These are phyloP conservation scores for Asterophora lycoperdoides DNA, from an alignment of 768 basidiomycete species.

Conservation along the genomic window DNA sequence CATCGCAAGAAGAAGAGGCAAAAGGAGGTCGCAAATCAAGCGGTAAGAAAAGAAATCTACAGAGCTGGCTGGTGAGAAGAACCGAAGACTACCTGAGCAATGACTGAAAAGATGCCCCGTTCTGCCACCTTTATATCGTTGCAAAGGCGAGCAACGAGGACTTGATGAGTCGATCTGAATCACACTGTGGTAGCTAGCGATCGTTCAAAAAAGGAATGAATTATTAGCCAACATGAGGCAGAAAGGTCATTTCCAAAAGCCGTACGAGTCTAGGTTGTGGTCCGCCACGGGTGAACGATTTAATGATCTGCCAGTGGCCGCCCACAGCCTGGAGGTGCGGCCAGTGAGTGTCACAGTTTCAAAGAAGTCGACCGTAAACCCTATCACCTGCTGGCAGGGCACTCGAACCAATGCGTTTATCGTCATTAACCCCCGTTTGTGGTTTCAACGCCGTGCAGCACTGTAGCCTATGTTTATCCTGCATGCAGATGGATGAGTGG, in stretches of 20 bases:
- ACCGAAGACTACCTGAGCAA: constrained; percentile 19
- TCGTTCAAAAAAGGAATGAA: constrained; percentile 19
- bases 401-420: not conserved
- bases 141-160: constrained; percentile 36
- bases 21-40: not conserved
- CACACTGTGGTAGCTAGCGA: constrained; percentile 21
- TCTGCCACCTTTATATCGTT: constrained; percentile 17
- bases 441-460: not conserved
- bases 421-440: not conserved
- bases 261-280: constrained; percentile 1
- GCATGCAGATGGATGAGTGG: not conserved
- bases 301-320: not conserved
- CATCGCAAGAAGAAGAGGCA: constrained; percentile 37
- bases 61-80: constrained; percentile 6
- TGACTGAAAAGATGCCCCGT: constrained; percentile 2
- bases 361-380: not conserved
- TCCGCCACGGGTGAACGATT: constrained; percentile 1
- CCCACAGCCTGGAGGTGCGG: not conserved
- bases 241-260: constrained; percentile 8
- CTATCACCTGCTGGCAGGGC: not conserved
- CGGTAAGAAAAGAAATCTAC: constrained; percentile 16
- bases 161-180: constrained; percentile 16
- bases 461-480: not conserved
- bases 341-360: constrained; percentile 4
- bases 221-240: constrained; percentile 33